Percentiles rank a stretch among this genome's conserved stretches.
Evolutionary conservation across 768 basidiomycete genomes (phyloP).

Genomic region (Fibroporia radiculosa): DNA sequence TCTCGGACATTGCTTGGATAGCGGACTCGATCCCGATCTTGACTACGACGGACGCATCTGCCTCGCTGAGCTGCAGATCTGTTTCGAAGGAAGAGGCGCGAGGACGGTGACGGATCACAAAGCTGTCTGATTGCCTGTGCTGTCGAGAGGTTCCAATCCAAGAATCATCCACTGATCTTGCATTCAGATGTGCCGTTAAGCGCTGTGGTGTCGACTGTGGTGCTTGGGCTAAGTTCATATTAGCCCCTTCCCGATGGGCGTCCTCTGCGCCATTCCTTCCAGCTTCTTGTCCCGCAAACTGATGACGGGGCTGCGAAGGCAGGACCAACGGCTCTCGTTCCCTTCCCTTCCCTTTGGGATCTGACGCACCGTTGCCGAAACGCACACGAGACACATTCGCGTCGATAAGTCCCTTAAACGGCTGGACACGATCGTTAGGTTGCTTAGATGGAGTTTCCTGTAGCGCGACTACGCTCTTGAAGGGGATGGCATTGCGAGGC

Average conservation of each 20-base stretch:
- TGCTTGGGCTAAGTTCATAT: too few species aligned
- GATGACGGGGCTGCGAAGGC: too few species aligned
- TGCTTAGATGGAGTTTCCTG: too few species aligned
- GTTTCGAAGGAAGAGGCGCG: not conserved
- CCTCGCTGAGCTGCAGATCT: constrained; percentile 4
- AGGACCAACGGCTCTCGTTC: too few species aligned
- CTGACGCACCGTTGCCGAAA: not conserved
- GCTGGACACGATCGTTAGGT: too few species aligned
- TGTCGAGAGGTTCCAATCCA: not conserved
- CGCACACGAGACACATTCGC: not conserved
- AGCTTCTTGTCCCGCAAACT: too few species aligned
- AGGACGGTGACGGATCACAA: not conserved
- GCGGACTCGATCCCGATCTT: constrained; percentile 24
- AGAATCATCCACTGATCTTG: constrained; percentile 1
- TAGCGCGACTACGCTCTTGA: too few species aligned
- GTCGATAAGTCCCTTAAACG: too few species aligned
- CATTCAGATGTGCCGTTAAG: not conserved
- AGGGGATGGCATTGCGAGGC: too few species aligned
- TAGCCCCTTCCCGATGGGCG: not conserved
- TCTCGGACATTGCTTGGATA: constrained; percentile 33
- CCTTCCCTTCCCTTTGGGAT: not conserved
- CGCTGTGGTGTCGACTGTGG: not conserved
- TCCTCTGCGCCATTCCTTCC: too few species aligned
- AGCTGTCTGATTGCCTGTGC: not conserved
- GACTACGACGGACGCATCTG: constrained; percentile 8